Percentiles rank a stretch among this genome's conserved stretches.
Evolutionary conservation across 257 asterid species (phyloP).

Genomic region (Euphrasia confusa): DNA sequence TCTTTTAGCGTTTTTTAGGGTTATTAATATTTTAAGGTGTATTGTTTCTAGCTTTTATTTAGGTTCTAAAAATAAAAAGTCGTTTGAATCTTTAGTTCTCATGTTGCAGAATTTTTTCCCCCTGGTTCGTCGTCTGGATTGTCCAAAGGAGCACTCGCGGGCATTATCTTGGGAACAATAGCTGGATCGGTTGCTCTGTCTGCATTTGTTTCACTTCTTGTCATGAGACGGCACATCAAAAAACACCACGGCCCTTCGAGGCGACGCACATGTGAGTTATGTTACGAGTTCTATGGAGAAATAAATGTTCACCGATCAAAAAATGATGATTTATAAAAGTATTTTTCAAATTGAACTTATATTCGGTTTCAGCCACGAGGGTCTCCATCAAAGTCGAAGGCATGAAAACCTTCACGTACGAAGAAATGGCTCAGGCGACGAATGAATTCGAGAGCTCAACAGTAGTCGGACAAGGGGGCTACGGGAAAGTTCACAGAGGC

Average conservation of each 20-base stretch:
- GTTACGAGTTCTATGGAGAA: no score
- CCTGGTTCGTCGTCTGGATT: conserved; percentile 42
- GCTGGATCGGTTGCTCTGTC: conserved; percentile 70
- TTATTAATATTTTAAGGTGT: no score
- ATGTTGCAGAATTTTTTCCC: conserved; percentile 41
- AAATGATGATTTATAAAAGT: neutral
- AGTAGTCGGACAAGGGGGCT: conserved; percentile 88
- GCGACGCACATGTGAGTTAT: conserved; percentile 62
- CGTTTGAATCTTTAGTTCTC: conserved; percentile 4
- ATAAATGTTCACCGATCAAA: no score
- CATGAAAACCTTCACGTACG: conserved; percentile 64
- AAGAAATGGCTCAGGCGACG: conserved; percentile 70
- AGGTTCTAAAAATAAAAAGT: neutral
- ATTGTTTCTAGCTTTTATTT: no score
- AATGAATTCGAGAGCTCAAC: conserved; percentile 50
- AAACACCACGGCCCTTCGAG: conserved; percentile 41
- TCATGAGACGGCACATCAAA: conserved; percentile 49
- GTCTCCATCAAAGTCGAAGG: conserved; percentile 77
- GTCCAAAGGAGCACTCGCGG: conserved; percentile 81
- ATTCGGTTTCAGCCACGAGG: conserved; percentile 58
- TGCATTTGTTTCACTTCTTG: conserved; percentile 53
- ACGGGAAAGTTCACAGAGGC: conserved; percentile 92
- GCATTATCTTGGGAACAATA: conserved; percentile 67
- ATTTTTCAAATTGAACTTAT: neutral
- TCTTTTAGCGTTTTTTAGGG: no score